Evolutionary conservation across 768 basidiomycete species (phyloP), one percentile per base, ranked within the genome.

Genomic region (Suillus ampliporus): DNA sequence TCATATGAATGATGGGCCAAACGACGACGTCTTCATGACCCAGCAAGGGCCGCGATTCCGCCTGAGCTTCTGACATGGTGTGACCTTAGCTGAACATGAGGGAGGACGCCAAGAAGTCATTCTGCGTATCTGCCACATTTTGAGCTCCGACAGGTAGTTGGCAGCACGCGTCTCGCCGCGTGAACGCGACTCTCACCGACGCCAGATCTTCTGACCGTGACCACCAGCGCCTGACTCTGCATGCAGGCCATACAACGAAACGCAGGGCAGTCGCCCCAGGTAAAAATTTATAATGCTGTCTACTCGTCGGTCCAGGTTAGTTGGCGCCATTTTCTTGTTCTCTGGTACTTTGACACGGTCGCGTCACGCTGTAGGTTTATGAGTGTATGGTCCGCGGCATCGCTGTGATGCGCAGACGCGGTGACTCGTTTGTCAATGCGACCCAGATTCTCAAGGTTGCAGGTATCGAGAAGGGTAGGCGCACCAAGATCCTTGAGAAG

Each of bases 371-470:
- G 19, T 75, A 97, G 88, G 96, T 99, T 26, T 97, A 95, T 77
- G 96, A 99, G 78, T 97, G 95, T 72, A 97, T 98, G 94, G 91
- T 97, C 67, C 86, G 97, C 71, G 96, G 96, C 43, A 98, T 98
- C 72, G 97, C 97, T 1, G 97, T 99, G 68, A 99, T 99, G 97
- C 89, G 97, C 58, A 83, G 97, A 72, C 88, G 95, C 70, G 87
- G 87, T 58, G 97, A 99, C 78, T 95, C 94, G 70, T 99, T 86
- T 75, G 92, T 99, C 67, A 99, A 99, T 82, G 97, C 97, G 69
- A 99, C 97, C 3, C 97, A 99, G 77, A 98, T 99, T 65, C 87
- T 99, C 68, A 99, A 99, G 78, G 97, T 99, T 43, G 96, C 97
- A 7, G 97, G 97, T 46, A 92, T 99, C 64, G 95, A 97, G 80